Evolutionary conservation across 352 stramenopile genomes (phyloP).

Genomic region (Phytopythium kandeliae): DNA sequence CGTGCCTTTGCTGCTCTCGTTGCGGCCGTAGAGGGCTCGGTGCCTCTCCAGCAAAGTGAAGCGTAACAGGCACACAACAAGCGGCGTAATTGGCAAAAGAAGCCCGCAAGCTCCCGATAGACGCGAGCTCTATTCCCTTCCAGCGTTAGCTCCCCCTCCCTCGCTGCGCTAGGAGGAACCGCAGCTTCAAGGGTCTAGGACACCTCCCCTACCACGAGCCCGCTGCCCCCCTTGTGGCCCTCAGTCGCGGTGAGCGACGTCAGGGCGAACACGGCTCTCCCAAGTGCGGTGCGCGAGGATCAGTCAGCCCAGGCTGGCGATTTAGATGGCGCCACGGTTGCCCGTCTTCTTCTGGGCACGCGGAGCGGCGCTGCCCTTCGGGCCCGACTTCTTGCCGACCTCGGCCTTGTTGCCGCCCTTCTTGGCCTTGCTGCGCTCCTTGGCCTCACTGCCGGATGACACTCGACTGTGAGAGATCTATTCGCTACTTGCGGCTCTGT

Average conservation of each 20-base stretch:
- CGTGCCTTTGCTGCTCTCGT: too few species aligned
- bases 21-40: too few species aligned
- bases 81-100: conserved; percentile 7
- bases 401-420: conserved; percentile 58
- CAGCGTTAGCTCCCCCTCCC: background rate
- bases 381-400: conserved; percentile 46
- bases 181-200: background rate
- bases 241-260: background rate
- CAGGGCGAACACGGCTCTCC: conserved; percentile 8
- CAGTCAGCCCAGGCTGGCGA: conserved; percentile 10
- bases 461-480: background rate
- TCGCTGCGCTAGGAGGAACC: background rate
- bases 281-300: conserved; percentile 20
- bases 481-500: background rate
- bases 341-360: conserved; percentile 85
- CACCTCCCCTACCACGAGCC: conserved; percentile 4
- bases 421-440: conserved; percentile 88
- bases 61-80: background rate
- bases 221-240: conserved; percentile 1
- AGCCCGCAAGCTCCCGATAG: conserved; percentile 9
- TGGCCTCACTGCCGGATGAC: conserved; percentile 43
- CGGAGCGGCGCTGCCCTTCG: conserved; percentile 57
- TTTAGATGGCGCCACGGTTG: conserved; percentile 88
- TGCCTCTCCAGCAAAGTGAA: background rate
- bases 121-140: conserved; percentile 4